These are phyloP conservation scores for Lactifluus pinguis DNA, from an alignment of 768 basidiomycete species.

Conservation along the genomic window DNA sequence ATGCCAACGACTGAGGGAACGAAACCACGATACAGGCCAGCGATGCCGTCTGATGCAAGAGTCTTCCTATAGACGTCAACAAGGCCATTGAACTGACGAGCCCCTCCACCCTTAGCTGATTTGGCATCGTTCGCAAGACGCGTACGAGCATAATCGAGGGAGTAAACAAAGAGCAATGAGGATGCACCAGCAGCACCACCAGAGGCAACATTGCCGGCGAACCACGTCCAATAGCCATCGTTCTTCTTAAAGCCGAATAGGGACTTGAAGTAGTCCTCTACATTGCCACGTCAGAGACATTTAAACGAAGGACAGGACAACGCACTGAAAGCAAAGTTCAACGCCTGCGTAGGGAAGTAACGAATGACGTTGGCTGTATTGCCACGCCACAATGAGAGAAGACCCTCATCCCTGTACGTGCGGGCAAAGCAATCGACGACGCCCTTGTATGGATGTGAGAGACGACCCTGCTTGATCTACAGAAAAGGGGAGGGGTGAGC, in stretches of 20 bases:
- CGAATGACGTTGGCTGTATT: slow-evolving; percentile 99
- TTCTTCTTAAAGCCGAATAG: slow-evolving; percentile 97
- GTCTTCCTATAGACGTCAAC: slow-evolving; percentile 98
- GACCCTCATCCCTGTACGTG: slow-evolving; percentile 92
- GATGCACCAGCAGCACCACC: slow-evolving; percentile 99
- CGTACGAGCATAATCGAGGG: slow-evolving; percentile 98
- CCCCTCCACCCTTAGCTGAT: slow-evolving; percentile 84
- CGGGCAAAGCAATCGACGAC: slow-evolving; percentile 84
- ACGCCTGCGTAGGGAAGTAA: slow-evolving; percentile 99
- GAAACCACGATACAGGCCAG: slow-evolving; percentile 99
- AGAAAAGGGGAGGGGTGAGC: slow-evolving; percentile 1
- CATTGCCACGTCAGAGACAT: slow-evolving; percentile 18
- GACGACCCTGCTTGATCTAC: slow-evolving; percentile 99
- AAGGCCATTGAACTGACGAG: slow-evolving; percentile 97
- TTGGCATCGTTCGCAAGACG: slow-evolving; percentile 98
- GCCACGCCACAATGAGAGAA: slow-evolving; percentile 95
- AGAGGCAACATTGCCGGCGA: slow-evolving; percentile 94
- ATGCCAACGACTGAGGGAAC: slow-evolving; percentile 99
- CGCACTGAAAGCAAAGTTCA: slow-evolving; percentile 99
- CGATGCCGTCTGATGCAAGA: slow-evolving; percentile 93
- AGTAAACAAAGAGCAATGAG: slow-evolving; percentile 98
- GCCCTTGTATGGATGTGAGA: slow-evolving; percentile 94
- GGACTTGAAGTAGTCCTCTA: slow-evolving; percentile 98
- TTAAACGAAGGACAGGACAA: slow-evolving; percentile 20
- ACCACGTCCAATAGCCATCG: slow-evolving; percentile 98